Evolutionary conservation across 202 grass and related monocot genomes (phyloP), one percentile per base, ranked within the genome.

Genomic region (Zizania palustris): DNA sequence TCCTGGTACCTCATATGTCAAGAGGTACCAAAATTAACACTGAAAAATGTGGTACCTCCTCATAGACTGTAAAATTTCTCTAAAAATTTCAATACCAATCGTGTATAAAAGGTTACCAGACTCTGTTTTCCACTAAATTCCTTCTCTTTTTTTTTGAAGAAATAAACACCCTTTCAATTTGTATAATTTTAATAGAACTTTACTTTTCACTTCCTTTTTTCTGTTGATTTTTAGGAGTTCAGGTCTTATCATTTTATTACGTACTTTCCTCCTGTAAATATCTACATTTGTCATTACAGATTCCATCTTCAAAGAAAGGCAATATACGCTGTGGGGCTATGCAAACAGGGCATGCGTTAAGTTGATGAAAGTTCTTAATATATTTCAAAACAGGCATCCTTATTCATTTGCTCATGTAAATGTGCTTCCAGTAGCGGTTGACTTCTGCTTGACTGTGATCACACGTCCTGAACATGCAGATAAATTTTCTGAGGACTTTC

Each of bases 401-500:
- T 97, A 90, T 87, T 97, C 95, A 77, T 97, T 97, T 20, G 77
- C 78, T 72, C 86, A 97, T 62, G 73, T 92, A 73, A 67, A 83
- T 28, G 85, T 94, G 82, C 91, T 97, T 76, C 85, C 87, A 53
- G 41, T 72, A 66, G 65, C 74, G 54, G 36, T 94, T 9, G 91
- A 94, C 67, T 94, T 97, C 77, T 88, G 82, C 83, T 80, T 97
- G 53, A 97, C 90, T 80, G 88, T 88, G 69, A 94, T 97, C 72
- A 90, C 80, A 81, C 94, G 85, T 92, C 77, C 89, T 14, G 95
- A 94, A 68, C 82, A 93, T 28, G 59, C 80, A 55, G 65, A 79
- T 39, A 71, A 82, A 54, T 67, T 84, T 70, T 97, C 90, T 86
- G 95, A 97, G 62, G 90, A 94, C 56, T 85, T 97, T 88, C 71